phyloP scores from a whole-genome alignment of 2,329 filamentous ascomycete genomes.

The Macrophomina pseudophaseolina region DNA sequence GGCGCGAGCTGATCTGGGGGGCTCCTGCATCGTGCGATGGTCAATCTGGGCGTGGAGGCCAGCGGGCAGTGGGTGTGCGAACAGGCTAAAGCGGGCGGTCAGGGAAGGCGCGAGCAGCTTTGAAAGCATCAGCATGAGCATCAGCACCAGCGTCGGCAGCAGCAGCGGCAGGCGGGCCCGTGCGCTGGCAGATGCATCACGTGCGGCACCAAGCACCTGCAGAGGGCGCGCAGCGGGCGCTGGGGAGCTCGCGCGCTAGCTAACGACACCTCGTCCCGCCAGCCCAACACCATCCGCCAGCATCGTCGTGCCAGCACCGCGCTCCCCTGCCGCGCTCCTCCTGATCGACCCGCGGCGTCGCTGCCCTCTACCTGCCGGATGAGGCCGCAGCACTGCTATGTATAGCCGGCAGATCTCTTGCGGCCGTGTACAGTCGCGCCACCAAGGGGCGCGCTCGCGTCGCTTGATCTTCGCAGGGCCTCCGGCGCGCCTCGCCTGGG shows the following conservation, averaged over 20 bases:
- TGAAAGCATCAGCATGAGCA: background rate
- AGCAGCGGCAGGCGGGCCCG: background rate
- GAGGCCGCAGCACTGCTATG: slow-evolving; percentile 19
- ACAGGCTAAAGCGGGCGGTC: slow-evolving; percentile 13
- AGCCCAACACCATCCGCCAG: slow-evolving; percentile 5
- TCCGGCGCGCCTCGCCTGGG: slow-evolving; percentile 31
- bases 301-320: slow-evolving; percentile 12
- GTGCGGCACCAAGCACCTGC: background rate
- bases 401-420: slow-evolving; percentile 21
- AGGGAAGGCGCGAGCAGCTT: background rate
- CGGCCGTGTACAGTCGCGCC: slow-evolving; percentile 17
- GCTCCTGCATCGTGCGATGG: no score
- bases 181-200: background rate
- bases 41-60: background rate
- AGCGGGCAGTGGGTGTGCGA: background rate
- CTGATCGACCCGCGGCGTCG: slow-evolving; percentile 22
- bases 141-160: background rate
- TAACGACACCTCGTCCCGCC: background rate
- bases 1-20: background rate
- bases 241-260: background rate
- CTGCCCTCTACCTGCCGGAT: slow-evolving; percentile 18
- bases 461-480: slow-evolving; percentile 10
- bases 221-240: no score
- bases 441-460: slow-evolving; percentile 22
- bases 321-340: slow-evolving; percentile 14